phyloP scores from a whole-genome alignment of 805 yeast species.

The Zygosaccharomyces pseudorouxii region DNA sequence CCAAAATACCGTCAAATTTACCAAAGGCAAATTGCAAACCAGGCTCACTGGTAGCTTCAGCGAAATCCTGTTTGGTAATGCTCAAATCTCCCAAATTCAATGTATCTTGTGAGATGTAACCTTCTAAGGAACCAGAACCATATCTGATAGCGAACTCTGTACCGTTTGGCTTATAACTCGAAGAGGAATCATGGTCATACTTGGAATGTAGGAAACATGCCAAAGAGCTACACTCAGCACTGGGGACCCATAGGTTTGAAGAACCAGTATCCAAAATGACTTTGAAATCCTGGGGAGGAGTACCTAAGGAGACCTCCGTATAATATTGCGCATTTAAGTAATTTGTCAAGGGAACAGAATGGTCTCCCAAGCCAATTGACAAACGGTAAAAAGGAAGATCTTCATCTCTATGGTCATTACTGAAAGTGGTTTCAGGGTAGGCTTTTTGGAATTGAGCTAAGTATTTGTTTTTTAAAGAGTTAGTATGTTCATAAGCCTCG shows the following conservation, averaged over 20 bases:
- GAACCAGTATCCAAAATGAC: conserved; percentile 96
- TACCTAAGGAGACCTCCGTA: conserved; percentile 85
- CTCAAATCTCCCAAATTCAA: conserved; percentile 68
- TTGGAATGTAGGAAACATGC: conserved; percentile 94
- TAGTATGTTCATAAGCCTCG: conserved; percentile 43
- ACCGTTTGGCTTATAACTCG: conserved; percentile 83
- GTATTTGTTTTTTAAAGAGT: conserved; percentile 60
- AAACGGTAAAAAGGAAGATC: conserved; percentile 3
- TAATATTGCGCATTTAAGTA: conserved; percentile 95
- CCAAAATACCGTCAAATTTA: conserved; percentile 96
- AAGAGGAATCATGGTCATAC: conserved; percentile 79
- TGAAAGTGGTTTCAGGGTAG: conserved; percentile 38
- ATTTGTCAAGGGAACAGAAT: conserved; percentile 83
- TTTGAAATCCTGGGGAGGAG: conserved; percentile 91
- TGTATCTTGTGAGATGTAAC: conserved; percentile 84
- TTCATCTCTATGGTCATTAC: conserved; percentile 14
- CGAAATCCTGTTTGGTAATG: conserved; percentile 88
- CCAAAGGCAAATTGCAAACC: conserved; percentile 98
- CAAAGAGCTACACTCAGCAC: conserved; percentile 80
- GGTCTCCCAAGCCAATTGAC: conserved; percentile 34
- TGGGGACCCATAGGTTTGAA: conserved; percentile 95
- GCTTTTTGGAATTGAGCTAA: conserved; percentile 44
- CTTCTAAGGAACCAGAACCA: conserved; percentile 91
- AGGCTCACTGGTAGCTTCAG: conserved; percentile 96
- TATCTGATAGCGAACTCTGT: conserved; percentile 79